Conservation (phyloP, 164 flowering plant genomes). For the Stephania japonica region DNA sequence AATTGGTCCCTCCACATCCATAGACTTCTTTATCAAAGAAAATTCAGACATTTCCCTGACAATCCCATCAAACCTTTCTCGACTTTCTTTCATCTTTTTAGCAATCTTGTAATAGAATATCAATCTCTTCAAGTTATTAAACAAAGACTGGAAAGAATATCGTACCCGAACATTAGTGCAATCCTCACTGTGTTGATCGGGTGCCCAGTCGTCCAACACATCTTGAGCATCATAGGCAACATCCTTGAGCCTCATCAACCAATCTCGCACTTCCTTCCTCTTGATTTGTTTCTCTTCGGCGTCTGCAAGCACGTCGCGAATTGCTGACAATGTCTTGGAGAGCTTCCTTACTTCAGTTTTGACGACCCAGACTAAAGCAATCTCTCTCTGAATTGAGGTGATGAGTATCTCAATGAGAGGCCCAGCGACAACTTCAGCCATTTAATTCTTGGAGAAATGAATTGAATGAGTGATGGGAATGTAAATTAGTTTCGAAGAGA, state of each 20-base stretch:
- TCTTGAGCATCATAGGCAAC: background rate
- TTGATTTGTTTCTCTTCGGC: background rate
- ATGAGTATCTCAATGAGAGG: background rate
- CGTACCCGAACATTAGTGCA: conserved; percentile 4
- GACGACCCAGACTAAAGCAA: background rate
- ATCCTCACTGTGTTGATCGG: too few relatives aligned
- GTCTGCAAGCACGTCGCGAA: background rate
- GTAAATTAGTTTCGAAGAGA: too few relatives aligned
- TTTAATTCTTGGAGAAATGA: background rate
- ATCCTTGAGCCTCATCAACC: background rate
- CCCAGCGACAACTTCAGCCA: background rate
- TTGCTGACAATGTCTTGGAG: background rate
- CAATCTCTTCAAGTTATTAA: background rate
- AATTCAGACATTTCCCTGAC: background rate
- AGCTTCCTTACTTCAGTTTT: background rate
- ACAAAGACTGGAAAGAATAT: background rate
- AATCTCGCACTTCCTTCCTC: background rate
- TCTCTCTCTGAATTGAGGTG: background rate
- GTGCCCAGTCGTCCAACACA: background rate
- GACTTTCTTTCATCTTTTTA: background rate
- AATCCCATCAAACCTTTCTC: conserved; percentile 5
- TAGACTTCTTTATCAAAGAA: background rate
- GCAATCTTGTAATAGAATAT: background rate
- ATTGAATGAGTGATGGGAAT: too few relatives aligned
- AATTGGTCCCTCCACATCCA: background rate